Percentiles rank a stretch among this genome's conserved stretches.
These are phyloP conservation scores for Plasmodium ovale DNA, from an alignment of 169 alveolate genomes.

Conservation along the genomic window DNA sequence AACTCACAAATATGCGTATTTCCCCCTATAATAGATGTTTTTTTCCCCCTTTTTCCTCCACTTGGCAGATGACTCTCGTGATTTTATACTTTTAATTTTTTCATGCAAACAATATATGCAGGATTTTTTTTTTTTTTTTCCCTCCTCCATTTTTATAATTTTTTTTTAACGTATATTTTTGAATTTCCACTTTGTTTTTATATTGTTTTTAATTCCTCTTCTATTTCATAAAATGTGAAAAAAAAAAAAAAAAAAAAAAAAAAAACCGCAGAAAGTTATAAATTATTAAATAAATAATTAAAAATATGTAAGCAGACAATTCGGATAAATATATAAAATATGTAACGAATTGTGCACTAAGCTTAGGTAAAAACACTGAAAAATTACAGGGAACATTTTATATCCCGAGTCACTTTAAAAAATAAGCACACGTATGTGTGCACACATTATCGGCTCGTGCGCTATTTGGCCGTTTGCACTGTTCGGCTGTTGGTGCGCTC, in stretches of 20 bases:
- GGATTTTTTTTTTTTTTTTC: constrained; percentile 22
- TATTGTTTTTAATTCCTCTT: constrained; percentile 16
- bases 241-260: not conserved
- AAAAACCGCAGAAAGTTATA: not conserved
- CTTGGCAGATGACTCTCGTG: constrained; percentile 71
- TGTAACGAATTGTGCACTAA: not conserved
- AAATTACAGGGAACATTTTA: not conserved
- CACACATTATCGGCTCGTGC: not conserved
- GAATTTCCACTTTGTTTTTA: constrained; percentile 8
- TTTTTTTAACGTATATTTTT: constrained; percentile 30
- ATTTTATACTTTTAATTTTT: constrained; percentile 59
- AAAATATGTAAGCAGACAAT: not conserved
- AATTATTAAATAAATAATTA: constrained; percentile 19
- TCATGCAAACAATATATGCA: not conserved
- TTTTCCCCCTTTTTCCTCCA: not conserved
- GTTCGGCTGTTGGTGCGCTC: no score
- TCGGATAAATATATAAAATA: not conserved
- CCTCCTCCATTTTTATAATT: constrained; percentile 4
- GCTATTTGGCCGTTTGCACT: not conserved
- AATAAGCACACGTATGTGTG: not conserved
- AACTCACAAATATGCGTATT: not conserved
- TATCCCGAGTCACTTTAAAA: not conserved
- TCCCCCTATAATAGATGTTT: not conserved
- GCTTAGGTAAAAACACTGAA: constrained; percentile 6
- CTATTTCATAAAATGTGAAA: constrained; percentile 13